Conservation (phyloP, 2,329 filamentous ascomycete species). For the Epicoccum nigrum region DNA sequence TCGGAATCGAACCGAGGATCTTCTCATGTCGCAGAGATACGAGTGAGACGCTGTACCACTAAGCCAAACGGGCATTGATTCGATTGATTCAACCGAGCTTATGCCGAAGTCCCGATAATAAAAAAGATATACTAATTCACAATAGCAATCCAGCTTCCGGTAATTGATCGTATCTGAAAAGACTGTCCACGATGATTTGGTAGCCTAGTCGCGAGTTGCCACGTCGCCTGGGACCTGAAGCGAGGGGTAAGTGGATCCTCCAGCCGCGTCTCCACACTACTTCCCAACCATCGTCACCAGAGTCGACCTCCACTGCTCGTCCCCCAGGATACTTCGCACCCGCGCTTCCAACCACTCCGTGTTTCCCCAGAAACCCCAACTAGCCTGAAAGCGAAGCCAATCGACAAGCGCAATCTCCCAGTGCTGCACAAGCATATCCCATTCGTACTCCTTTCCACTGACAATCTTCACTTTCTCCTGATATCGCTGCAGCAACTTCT, state of each 20-base stretch:
- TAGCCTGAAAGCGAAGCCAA: constrained; percentile 61
- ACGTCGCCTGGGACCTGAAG: not conserved
- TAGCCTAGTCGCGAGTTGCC: no score
- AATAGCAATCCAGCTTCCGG: not conserved
- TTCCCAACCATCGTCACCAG: constrained; percentile 13
- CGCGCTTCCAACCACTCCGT: constrained; percentile 45
- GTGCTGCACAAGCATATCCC: constrained; percentile 62
- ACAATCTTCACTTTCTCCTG: constrained; percentile 44
- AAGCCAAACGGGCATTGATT: constrained; percentile 22
- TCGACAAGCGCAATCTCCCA: constrained; percentile 73
- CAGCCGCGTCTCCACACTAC: not conserved
- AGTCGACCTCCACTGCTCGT: constrained; percentile 27
- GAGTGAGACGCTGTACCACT: constrained; percentile 36
- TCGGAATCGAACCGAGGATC: constrained; percentile 31
- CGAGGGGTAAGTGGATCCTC: constrained; percentile 10
- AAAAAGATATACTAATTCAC: not conserved
- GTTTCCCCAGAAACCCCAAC: constrained; percentile 48
- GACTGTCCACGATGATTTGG: no score
- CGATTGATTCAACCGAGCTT: constrained; percentile 7
- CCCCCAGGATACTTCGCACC: constrained; percentile 34
- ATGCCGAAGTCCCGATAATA: not conserved
- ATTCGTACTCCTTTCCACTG: constrained; percentile 55
- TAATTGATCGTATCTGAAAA: not conserved
- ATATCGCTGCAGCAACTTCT: constrained; percentile 59
- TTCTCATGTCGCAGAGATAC: constrained; percentile 27